phyloP scores from a whole-genome alignment of 768 basidiomycete genomes.

The Goffeauzyma gilvescens region DNA sequence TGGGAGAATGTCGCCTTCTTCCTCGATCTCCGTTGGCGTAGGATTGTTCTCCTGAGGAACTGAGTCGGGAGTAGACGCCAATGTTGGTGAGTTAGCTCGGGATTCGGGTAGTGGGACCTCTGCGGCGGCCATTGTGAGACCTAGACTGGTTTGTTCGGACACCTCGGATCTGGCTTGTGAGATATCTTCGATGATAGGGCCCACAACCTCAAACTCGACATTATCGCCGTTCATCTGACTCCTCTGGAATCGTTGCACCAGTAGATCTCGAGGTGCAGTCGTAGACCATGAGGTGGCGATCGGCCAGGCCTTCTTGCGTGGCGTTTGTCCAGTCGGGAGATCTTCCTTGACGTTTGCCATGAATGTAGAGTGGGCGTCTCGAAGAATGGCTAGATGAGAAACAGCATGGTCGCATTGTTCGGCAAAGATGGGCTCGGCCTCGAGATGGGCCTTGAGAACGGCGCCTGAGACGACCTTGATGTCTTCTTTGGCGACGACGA shows the following conservation, averaged over 20 bases:
- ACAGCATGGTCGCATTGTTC: slow-evolving; percentile 6
- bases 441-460: slow-evolving; percentile 10
- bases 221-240: slow-evolving; percentile 1
- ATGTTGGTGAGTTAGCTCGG: background rate
- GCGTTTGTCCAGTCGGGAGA: slow-evolving; percentile 25
- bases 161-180: background rate
- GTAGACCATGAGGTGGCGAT: slow-evolving; percentile 22
- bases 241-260: slow-evolving; percentile 2
- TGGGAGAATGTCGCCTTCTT: background rate
- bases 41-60: background rate
- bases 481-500: slow-evolving; percentile 8
- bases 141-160: background rate
- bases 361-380: slow-evolving; percentile 17
- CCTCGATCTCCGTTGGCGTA: background rate
- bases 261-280: slow-evolving; percentile 18
- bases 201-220: slow-evolving; percentile 2
- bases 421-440: slow-evolving; percentile 12
- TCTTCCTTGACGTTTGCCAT: slow-evolving; percentile 27
- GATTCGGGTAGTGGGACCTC: too few species aligned
- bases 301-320: slow-evolving; percentile 24
- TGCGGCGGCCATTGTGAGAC: too few species aligned
- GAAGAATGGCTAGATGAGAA: slow-evolving; percentile 12
- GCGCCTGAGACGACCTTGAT: slow-evolving; percentile 9
- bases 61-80: background rate
- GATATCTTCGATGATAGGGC: background rate